These are phyloP conservation scores for Linnemannia schmuckeri DNA, from an alignment of 192 early-diverging fungal species.

Conservation along the genomic window DNA sequence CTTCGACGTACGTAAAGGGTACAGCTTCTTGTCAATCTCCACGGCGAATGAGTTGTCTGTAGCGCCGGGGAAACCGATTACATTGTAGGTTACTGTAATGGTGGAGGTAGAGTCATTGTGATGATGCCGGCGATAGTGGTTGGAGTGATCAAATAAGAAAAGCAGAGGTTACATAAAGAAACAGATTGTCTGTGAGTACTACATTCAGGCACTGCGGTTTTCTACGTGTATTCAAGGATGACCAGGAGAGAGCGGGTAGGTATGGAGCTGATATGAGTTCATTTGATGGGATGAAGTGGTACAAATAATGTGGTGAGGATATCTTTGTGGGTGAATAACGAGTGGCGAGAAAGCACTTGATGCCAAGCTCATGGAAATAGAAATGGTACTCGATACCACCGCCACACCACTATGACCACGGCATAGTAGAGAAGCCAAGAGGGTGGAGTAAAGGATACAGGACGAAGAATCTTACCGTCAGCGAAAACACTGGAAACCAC, in stretches of 20 bases:
- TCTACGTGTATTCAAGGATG: neutral
- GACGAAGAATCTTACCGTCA: slow-evolving; percentile 1
- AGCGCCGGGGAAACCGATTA: slow-evolving; percentile 28
- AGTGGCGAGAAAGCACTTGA: neutral
- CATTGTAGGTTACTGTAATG: slow-evolving; percentile 23
- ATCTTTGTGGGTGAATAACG: neutral
- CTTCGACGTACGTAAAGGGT: slow-evolving; percentile 15
- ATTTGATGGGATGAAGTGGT: neutral
- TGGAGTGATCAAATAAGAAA: neutral
- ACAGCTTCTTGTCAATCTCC: slow-evolving; percentile 18
- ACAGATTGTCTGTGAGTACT: neutral
- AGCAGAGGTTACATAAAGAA: neutral
- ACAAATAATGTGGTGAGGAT: neutral
- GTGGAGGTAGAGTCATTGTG: neutral
- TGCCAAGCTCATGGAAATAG: neutral
- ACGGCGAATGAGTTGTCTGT: slow-evolving; percentile 19
- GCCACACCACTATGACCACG: neutral
- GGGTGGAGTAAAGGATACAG: neutral
- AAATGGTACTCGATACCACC: neutral
- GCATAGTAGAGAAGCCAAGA: neutral
- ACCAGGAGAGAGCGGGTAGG: neutral
- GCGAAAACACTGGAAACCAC: slow-evolving; percentile 15
- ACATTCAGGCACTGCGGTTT: neutral
- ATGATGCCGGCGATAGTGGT: neutral
- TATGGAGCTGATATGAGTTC: neutral